Evolutionary conservation across 2,329 filamentous ascomycete genomes (phyloP).

Genomic region (Sphaerulina populicola): DNA sequence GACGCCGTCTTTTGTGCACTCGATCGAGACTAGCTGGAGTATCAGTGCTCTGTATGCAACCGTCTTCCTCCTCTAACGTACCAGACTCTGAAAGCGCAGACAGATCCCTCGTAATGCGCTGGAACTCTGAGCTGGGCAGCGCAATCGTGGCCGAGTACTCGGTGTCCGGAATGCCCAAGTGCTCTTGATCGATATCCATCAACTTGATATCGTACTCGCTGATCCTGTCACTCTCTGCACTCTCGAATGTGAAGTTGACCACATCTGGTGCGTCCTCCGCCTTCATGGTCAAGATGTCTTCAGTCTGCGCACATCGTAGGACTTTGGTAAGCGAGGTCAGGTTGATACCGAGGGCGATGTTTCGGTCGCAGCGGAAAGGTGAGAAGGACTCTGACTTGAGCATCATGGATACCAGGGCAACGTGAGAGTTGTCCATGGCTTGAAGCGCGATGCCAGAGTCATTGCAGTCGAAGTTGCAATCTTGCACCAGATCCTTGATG

Average conservation of each 20-base stretch:
- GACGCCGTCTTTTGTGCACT: conserved; percentile 93
- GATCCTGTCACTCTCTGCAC: conserved; percentile 73
- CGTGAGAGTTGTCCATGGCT: conserved; percentile 99
- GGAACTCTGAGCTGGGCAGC: conserved; percentile 85
- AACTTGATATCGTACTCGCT: conserved; percentile 99
- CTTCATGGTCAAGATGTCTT: conserved; percentile 93
- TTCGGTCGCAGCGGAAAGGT: conserved; percentile 96
- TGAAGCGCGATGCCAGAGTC: conserved; percentile 96
- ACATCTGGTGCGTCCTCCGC: conserved; percentile 94
- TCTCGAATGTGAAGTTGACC: conserved; percentile 94
- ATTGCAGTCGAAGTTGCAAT: conserved; percentile 99
- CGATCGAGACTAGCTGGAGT: conserved; percentile 67
- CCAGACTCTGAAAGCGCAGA: conserved; percentile 90
- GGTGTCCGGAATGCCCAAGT: conserved; percentile 97
- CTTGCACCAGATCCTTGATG: conserved; percentile 98
- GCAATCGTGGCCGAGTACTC: conserved; percentile 87
- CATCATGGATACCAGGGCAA: conserved; percentile 97
- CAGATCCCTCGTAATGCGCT: conserved; percentile 88
- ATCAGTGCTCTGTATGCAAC: conserved; percentile 19
- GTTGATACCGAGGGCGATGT: conserved; percentile 97
- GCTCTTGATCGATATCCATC: conserved; percentile 99
- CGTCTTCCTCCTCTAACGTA: conserved; percentile 41
- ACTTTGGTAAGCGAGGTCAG: conserved; percentile 95
- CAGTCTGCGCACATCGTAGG: conserved; percentile 83
- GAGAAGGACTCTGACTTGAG: conserved; percentile 91